Conservation (phyloP, 2,329 filamentous ascomycete genomes). For the Pestalotiopsis fici region DNA sequence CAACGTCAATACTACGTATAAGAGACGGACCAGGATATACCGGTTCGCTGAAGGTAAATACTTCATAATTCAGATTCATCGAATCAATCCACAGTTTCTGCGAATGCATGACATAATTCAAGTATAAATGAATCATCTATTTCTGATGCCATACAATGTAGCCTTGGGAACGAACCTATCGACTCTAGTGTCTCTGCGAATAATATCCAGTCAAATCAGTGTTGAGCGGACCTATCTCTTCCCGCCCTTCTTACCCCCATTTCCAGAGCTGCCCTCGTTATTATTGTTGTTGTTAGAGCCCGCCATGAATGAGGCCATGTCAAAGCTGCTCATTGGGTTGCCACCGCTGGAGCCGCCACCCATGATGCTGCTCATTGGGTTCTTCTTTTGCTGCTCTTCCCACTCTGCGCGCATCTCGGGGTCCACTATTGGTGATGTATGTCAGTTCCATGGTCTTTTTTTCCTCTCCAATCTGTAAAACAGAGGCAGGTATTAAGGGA, state of each 20-base stretch:
- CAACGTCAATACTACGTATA: too few relatives aligned
- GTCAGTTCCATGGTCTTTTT: conserved; percentile 5
- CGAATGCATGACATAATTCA: too few relatives aligned
- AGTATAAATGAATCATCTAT: too few relatives aligned
- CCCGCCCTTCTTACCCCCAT: conserved; percentile 41
- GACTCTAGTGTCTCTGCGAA: too few relatives aligned
- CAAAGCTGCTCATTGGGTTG: conserved; percentile 56
- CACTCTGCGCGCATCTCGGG: conserved; percentile 94
- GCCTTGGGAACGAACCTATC: too few relatives aligned
- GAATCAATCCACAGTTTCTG: too few relatives aligned
- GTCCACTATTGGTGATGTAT: conserved; percentile 68
- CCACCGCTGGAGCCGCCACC: conserved; percentile 35
- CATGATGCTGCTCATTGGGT: conserved; percentile 63
- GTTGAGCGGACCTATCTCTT: conserved; percentile 29
- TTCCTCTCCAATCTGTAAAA: too few relatives aligned
- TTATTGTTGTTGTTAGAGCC: conserved; percentile 50
- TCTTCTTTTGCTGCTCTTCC: conserved; percentile 82
- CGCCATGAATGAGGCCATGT: conserved; percentile 65
- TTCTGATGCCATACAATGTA: too few relatives aligned
- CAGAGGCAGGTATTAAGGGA: background rate
- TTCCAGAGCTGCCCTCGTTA: conserved; percentile 17
- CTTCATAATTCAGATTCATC: too few relatives aligned
- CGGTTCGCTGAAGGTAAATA: too few relatives aligned
- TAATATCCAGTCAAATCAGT: background rate
- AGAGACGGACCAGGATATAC: background rate